phyloP scores from a whole-genome alignment of 306 rosid species.

The Cucurbita maxima region DNA sequence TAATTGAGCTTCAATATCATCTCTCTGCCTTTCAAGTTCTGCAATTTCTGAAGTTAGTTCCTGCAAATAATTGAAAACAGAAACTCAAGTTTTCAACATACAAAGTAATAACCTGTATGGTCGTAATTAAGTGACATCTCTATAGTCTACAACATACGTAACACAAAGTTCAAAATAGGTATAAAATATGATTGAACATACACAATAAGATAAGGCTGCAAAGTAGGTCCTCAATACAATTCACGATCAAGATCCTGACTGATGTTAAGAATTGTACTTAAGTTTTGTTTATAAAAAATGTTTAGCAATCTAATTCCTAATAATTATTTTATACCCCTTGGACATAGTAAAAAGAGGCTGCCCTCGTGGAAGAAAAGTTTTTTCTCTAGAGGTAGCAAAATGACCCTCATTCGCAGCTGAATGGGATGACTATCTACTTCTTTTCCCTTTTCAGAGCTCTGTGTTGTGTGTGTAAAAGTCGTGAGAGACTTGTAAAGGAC shows the following conservation, averaged over 20 bases:
- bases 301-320: background rate
- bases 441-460: background rate
- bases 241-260: background rate
- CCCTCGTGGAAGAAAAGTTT: background rate
- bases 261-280: background rate
- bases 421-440: background rate
- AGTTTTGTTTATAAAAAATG: background rate
- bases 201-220: background rate
- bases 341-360: background rate
- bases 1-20: constrained; percentile 74
- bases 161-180: constrained; percentile 3
- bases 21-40: constrained; percentile 68
- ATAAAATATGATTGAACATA: background rate
- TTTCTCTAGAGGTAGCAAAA: background rate
- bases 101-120: constrained; percentile 1
- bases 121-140: background rate
- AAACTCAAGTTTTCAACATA: constrained; percentile 6
- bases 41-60: constrained; percentile 60
- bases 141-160: background rate
- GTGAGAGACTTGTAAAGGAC: background rate
- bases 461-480: too few relatives aligned
- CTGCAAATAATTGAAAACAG: constrained; percentile 32
- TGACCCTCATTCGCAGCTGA: background rate
- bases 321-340: background rate
- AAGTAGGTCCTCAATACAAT: background rate